Percentiles rank a stretch among this genome's conserved stretches.
phyloP scores from a whole-genome alignment of 148 eudicot species.

The Persicaria tinctoria region DNA sequence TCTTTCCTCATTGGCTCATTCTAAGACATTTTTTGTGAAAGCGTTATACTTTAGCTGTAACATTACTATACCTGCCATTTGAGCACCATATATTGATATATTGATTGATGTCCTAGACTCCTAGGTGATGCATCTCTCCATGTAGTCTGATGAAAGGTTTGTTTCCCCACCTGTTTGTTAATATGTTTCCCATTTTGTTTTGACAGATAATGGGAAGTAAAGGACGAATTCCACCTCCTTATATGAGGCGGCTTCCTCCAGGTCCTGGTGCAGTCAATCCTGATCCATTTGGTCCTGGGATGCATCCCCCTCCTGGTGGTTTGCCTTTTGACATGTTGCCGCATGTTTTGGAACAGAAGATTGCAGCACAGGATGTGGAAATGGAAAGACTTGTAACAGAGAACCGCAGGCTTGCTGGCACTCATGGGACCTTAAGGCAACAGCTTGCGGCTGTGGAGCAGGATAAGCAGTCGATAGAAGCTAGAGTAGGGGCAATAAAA shows the following conservation, averaged over 20 bases:
- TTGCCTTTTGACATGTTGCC: constrained; percentile 78
- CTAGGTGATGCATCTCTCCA: not conserved
- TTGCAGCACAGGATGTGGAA: constrained; percentile 70
- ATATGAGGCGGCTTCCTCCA: constrained; percentile 60
- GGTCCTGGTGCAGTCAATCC: constrained; percentile 39
- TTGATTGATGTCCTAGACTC: not conserved
- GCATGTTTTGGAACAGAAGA: constrained; percentile 86
- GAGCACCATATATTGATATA: not conserved
- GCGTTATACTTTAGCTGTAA: not conserved
- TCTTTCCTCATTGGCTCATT: not conserved
- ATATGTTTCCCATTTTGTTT: constrained; percentile 1
- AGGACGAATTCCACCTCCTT: constrained; percentile 83
- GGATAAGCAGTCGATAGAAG: constrained; percentile 64
- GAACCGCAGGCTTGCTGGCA: constrained; percentile 89
- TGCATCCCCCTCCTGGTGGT: constrained; percentile 56
- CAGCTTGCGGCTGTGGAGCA: constrained; percentile 87
- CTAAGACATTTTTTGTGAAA: not conserved
- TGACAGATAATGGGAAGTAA: constrained; percentile 65
- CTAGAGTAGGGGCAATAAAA: constrained; percentile 54
- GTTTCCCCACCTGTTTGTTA: not conserved
- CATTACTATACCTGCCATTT: not conserved
- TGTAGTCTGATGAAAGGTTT: not conserved
- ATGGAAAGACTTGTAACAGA: constrained; percentile 78
- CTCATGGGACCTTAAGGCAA: constrained; percentile 78
- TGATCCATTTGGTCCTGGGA: constrained; percentile 40